Base-by-base conservation (phyloP, 2,329 filamentous ascomycete genomes). In the Claviceps sp. region DNA sequence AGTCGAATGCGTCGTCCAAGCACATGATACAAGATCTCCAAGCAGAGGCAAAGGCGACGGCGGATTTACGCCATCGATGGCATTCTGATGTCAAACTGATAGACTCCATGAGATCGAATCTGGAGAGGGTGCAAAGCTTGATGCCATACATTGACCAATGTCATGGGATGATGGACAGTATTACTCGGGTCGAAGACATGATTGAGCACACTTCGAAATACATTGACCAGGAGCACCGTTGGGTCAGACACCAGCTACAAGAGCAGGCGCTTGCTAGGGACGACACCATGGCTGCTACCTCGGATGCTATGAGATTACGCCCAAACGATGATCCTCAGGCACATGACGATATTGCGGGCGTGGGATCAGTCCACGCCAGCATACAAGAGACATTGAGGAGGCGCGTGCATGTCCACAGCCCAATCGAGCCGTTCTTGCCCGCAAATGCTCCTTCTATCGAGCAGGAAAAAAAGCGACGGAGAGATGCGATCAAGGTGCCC, bases 391-490 rank as follows among this genome's bases (percentile, higher is more conserved):
- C 34, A 34, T 16, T 19, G 3, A 39, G 38, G 34, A 55, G 44
- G 40, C 48, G 50, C 43, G 54, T 55, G 8, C 51, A 53, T 24
- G 54, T 55, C 46, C 48, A 53, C 19, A 53, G 48, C 47, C 51
- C 55, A 30, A 47, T 52, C 6, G 52, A 58, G 30, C 47, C 51
- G 4, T 17, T 53, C n/a, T 59, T 58, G 8, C 60, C 60, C 2
- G 60, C 56, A 2, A 56, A 55, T 5, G 61, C 64, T 5, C 63
- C 59, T n/a, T 68, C 68, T 1, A 52, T 70, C 37, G 55, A 62
- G 46, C 64, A 71, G 47, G 69, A 71, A 54, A 65, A 69, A 54
- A 56, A 58, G 13, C 62, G 63, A 22, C 63, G 69, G 30, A 60
- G 69, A 38, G 64, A 62, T 48, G 58, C 58, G 3, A 54, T 43